Base-by-base conservation (phyloP, 768 basidiomycete genomes). In the Leccinum subtestaceum region DNA sequence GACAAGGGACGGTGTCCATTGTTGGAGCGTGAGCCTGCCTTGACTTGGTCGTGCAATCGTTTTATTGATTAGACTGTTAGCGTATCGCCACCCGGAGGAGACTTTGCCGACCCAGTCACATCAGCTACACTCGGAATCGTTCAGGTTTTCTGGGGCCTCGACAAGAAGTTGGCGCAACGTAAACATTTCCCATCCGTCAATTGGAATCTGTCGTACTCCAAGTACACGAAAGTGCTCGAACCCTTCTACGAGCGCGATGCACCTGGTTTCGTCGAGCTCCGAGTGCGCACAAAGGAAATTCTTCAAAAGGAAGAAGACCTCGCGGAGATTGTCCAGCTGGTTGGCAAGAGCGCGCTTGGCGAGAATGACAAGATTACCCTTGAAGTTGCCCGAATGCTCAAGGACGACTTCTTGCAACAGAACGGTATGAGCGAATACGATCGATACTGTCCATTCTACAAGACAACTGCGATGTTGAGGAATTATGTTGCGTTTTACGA, bases 131-230 rank as follows among this genome's bases (percentile, higher is more conserved):
- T 99, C 57, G 86, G 95, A 80, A 99, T 99, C 70, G 97, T 99
- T 10, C 97, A 98, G 70, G 97, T 98, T 64, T 99, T 99, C 84
- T 99, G 97, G 97, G 97, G 97, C 74, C 84, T 99, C 27, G 97
- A 98, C 78, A 99, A 99, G 86, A 95, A 96, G 72, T 86, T 98
- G 59, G 97, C 97, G 3, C 97, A 98, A 73, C 85, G 96, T 62
- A 98, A 99, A 75, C 95, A 99, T 73, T 99, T 99, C 83, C 97
- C 97, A 2, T 97, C 95, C n/a, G 96, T 99, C 74, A 98, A 99
- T 78, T 99, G 97, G 97, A 97, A 88, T 64, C 78, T 97, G n/a
- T 99, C 97, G 10, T 98, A 98, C 75, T 98, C 97, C 59, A 99
- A 99, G 75, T 98, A 99, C 76, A 91, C 88, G 62, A 95, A 95